These are phyloP conservation scores for Pontederia crassipes DNA, from an alignment of 176 grass and related monocot genomes.

Conservation along the genomic window DNA sequence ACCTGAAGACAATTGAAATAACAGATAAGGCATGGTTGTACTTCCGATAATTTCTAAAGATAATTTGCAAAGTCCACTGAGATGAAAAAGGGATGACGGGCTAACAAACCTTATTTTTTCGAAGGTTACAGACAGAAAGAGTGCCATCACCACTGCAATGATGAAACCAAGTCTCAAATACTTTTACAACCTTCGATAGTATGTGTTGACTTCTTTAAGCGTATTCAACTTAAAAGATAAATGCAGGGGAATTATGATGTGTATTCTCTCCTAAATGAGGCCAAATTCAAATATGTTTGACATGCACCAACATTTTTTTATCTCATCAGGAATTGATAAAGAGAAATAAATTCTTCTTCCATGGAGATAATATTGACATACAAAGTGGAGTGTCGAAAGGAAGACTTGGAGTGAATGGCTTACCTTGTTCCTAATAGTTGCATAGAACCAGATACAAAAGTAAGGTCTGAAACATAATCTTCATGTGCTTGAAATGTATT, in stretches of 20 bases:
- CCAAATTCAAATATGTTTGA: too few species aligned
- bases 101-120: constrained; percentile 64
- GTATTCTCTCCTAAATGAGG: too few species aligned
- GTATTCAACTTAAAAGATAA: too few species aligned
- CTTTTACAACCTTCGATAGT: not conserved
- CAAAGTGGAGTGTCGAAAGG: not conserved
- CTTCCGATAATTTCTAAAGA: too few species aligned
- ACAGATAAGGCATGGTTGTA: not conserved
- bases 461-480: constrained; percentile 92
- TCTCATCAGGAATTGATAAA: too few species aligned
- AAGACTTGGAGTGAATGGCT: not conserved
- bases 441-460: constrained; percentile 52
- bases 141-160: constrained; percentile 78
- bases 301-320: too few species aligned
- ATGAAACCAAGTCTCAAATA: not conserved
- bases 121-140: constrained; percentile 69
- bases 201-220: too few species aligned
- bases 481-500: constrained; percentile 83
- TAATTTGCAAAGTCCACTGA: too few species aligned
- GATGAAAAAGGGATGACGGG: not conserved
- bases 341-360: too few species aligned
- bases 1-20: constrained; percentile 26
- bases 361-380: too few species aligned
- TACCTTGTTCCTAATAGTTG: constrained; percentile 91
- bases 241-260: too few species aligned